A percentile compares a stretch with the other conserved stretches of the same genome.
These are phyloP conservation scores for Claviceps maximensis DNA, from an alignment of 2,329 filamentous ascomycete species.

Conservation along the genomic window DNA sequence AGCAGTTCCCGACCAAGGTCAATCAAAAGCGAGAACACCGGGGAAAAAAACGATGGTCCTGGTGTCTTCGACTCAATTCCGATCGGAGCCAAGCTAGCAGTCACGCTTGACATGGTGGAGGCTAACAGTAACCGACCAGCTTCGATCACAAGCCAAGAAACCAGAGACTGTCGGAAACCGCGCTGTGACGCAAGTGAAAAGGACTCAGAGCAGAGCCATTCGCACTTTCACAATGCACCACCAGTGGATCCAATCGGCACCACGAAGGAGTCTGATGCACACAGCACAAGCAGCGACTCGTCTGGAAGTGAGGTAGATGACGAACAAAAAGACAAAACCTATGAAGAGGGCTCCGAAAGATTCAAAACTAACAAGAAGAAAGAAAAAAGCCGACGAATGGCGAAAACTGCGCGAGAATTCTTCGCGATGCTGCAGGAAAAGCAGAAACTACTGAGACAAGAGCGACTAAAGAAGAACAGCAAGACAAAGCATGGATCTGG, in stretches of 20 bases:
- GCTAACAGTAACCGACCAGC: neutral
- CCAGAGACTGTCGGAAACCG: neutral
- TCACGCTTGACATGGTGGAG: neutral
- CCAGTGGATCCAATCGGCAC: neutral
- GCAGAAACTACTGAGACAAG: neutral
- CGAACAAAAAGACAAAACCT: neutral
- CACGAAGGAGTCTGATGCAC: neutral
- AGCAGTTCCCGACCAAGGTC: neutral
- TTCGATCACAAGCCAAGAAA: neutral
- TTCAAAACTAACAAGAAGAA: neutral
- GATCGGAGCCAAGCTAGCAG: too few relatives aligned
- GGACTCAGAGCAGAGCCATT: neutral
- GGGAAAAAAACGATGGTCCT: neutral
- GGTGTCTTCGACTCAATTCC: too few relatives aligned
- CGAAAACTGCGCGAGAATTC: neutral
- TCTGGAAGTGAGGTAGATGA: neutral
- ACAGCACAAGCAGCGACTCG: neutral
- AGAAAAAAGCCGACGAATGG: neutral
- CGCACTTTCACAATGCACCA: neutral
- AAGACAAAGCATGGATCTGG: neutral
- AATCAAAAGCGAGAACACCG: neutral
- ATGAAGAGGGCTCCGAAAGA: neutral
- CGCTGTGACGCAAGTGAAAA: too few relatives aligned
- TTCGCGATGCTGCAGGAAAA: neutral
- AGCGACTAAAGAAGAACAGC: neutral